phyloP scores from a whole-genome alignment of 495 filamentous ascomycete genomes.

The Collariella sp. region DNA sequence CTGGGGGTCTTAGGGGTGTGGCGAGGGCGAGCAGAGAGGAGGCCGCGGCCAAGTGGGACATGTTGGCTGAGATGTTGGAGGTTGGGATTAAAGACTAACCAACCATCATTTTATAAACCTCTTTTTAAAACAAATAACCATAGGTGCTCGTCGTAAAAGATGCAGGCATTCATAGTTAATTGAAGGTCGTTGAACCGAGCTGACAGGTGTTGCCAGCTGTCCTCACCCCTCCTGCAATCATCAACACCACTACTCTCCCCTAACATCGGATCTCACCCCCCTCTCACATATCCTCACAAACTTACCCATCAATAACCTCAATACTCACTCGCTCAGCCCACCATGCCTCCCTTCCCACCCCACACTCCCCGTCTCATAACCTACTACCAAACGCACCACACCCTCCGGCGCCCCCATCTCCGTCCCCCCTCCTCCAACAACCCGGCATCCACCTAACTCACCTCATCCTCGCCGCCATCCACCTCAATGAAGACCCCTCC shows the following conservation, averaged over 20 bases:
- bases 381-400: conserved; percentile 40
- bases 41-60: conserved; percentile 47
- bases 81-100: conserved; percentile 28
- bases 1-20: conserved; percentile 46
- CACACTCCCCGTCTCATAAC: conserved; percentile 17
- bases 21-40: conserved; percentile 49
- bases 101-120: background rate
- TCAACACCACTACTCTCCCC: no score
- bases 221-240: no score
- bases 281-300: no score
- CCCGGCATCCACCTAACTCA: conserved; percentile 52
- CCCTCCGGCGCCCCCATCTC: conserved; percentile 55
- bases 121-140: no score
- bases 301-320: no score
- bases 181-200: no score
- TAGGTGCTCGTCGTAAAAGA: no score
- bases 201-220: no score
- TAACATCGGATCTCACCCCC: no score
- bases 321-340: no score
- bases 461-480: conserved; percentile 69
- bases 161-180: no score
- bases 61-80: conserved; percentile 52
- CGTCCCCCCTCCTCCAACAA: conserved; percentile 59
- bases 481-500: conserved; percentile 58
- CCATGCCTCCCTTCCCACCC: conserved; percentile 18